Conservation (phyloP, 2,329 filamentous ascomycete genomes). For the Pseudogymnoascus sp. region DNA sequence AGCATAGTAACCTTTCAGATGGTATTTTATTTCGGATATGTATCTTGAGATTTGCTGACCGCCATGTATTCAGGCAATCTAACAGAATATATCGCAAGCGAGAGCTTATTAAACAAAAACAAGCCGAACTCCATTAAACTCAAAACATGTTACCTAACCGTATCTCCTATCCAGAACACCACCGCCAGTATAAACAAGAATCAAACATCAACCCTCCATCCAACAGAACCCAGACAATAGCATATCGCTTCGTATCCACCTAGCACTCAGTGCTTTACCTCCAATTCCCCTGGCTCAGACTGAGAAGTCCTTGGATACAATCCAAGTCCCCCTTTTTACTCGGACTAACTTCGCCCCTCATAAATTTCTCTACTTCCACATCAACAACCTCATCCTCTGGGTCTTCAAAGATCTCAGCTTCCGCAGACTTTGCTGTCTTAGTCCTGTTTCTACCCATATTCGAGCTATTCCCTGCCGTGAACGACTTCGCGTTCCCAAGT, state of each 20-base stretch:
- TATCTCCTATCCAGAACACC: slow-evolving; percentile 4
- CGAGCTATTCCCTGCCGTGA: slow-evolving; percentile 22
- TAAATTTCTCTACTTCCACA: slow-evolving; percentile 64
- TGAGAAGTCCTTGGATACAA: slow-evolving; percentile 80
- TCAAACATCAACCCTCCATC: not conserved
- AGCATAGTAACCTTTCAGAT: slow-evolving; percentile 4
- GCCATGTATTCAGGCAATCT: not conserved
- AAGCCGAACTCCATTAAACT: not conserved
- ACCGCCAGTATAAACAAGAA: not conserved
- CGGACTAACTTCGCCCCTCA: slow-evolving; percentile 56
- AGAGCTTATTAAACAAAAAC: not conserved
- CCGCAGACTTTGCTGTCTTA: slow-evolving; percentile 21
- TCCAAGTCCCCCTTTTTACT: slow-evolving; percentile 76
- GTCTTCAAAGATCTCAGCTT: slow-evolving; percentile 47
- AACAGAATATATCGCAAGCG: slow-evolving; percentile 3
- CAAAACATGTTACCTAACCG: slow-evolving; percentile 1
- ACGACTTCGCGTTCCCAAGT: not conserved
- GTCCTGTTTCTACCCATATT: slow-evolving; percentile 15
- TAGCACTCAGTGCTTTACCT: slow-evolving; percentile 29
- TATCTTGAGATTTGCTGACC: not conserved
- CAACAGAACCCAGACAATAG: slow-evolving; percentile 7
- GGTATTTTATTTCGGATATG: not conserved
- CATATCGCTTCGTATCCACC: not conserved
- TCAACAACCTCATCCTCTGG: slow-evolving; percentile 32
- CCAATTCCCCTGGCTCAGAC: slow-evolving; percentile 90